Conservation (phyloP, 495 filamentous ascomycete species). For the Tuber calosporum region DNA sequence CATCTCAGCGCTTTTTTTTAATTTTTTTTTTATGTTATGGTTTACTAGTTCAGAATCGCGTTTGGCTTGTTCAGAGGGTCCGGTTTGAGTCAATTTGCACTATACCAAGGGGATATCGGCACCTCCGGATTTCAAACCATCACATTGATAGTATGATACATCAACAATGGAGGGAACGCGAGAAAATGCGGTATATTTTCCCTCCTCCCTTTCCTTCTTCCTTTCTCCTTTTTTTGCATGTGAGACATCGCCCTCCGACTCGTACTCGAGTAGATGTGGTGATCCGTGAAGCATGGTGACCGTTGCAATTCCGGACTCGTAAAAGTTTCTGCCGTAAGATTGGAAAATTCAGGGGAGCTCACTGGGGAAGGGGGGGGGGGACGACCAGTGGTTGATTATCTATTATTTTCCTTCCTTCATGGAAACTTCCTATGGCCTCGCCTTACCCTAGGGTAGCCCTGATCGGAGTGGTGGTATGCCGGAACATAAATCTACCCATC, state of each 20-base stretch:
- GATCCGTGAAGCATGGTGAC: background rate
- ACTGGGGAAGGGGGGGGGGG: too few relatives aligned
- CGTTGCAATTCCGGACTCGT: background rate
- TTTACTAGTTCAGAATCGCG: too few relatives aligned
- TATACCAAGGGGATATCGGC: background rate
- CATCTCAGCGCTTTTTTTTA: too few relatives aligned
- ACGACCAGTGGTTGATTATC: background rate
- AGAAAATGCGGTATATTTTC: background rate
- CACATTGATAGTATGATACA: background rate
- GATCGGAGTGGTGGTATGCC: background rate
- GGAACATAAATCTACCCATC: background rate
- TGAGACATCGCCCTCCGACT: background rate
- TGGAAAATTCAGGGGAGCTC: background rate
- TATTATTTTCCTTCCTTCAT: background rate
- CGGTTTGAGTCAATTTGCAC: too few relatives aligned
- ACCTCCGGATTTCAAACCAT: background rate
- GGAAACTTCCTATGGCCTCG: background rate
- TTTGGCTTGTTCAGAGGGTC: too few relatives aligned
- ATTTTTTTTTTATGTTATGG: too few relatives aligned
- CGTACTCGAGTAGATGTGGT: background rate
- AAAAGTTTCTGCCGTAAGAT: background rate
- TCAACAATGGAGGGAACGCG: background rate
- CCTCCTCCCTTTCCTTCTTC: too few relatives aligned
- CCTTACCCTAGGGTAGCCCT: background rate
- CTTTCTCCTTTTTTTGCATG: too few relatives aligned